phyloP scores from a whole-genome alignment of 129 eudicot genomes.

The Pseudognaphalium luteoalbum region DNA sequence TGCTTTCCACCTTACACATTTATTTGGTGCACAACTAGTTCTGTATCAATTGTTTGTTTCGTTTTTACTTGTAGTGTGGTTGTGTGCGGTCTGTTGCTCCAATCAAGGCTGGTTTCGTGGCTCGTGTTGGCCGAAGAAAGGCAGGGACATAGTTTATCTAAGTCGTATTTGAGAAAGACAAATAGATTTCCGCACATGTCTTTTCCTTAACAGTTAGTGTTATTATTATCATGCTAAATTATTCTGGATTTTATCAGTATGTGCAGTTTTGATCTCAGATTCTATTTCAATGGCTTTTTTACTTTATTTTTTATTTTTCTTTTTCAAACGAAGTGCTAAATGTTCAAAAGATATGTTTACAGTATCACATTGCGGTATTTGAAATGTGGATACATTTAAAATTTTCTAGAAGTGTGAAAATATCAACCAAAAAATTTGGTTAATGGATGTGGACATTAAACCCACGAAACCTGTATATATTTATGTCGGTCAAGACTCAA shows the following conservation, averaged over 20 bases:
- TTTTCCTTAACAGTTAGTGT: background rate
- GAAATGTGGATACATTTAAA: background rate
- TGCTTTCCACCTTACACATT: background rate
- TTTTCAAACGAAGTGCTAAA: too few relatives aligned
- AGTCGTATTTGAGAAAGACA: background rate
- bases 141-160: background rate
- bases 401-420: background rate
- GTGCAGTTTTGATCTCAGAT: background rate
- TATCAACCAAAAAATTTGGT: too few relatives aligned
- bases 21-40: background rate
- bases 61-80: slow-evolving; percentile 13
- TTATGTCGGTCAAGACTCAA: background rate
- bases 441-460: background rate
- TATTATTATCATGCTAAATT: background rate
- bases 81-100: slow-evolving; percentile 28
- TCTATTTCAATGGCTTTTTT: background rate
- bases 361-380: too few relatives aligned
- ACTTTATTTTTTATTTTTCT: too few relatives aligned
- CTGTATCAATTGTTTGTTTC: background rate
- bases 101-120: slow-evolving; percentile 28
- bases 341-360: background rate
- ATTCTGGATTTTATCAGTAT: background rate
- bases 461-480: background rate
- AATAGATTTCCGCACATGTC: background rate
- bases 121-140: slow-evolving; percentile 29